Base-by-base conservation (phyloP, 75 land plant species). In the Adiantum capillusveneris region DNA sequence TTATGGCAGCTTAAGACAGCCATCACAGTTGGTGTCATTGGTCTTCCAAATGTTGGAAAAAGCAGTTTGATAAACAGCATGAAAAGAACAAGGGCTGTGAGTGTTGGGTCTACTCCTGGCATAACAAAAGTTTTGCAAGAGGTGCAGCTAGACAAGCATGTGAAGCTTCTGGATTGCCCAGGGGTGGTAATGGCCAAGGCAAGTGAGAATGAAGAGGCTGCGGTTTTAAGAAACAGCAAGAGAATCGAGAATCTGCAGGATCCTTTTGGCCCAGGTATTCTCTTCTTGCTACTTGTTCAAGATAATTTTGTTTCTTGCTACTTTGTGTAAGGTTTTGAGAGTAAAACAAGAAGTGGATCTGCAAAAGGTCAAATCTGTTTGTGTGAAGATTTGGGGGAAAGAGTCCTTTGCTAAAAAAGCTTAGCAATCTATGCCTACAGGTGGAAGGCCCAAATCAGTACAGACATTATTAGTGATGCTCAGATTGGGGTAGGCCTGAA, bases 41-140 rank as follows among this genome's bases (percentile, higher is more conserved):
- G 98, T 19, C 74, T 94, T 55, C 98, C 98, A 57, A 94, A 94
- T 81, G 98, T 94, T 71, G 98, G 98, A 19, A 94, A 94, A 58
- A 94, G 98, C 64, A 94, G 98, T 65, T 69, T 94, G 29, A 94
- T 94, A 21, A 94, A 94, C 56, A 94, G 97, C 31, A 68, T 86
- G 68, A 79, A 77, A 58, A 61, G 85, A 57, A 69, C 81, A 48
- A 83, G 82, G 72, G 99, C 77, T 71, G 99, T 76, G 34, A 95
- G 75, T 80, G 91, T 85, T 59, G 99, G 99, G 6, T 71, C 96
- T 43, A 86, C 92, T 26, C 96, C 99, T 30, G 99, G 99, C 24
- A 59, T 90, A 25, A 95, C 99, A 25, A 86, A 84, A 60, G 73
- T 88, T 26, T 77, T 90, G 92, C 99, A 95, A 79, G 99, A 95